These are phyloP conservation scores for Apiospora phragmitis DNA, from an alignment of 2,329 filamentous ascomycete species.

Conservation along the genomic window DNA sequence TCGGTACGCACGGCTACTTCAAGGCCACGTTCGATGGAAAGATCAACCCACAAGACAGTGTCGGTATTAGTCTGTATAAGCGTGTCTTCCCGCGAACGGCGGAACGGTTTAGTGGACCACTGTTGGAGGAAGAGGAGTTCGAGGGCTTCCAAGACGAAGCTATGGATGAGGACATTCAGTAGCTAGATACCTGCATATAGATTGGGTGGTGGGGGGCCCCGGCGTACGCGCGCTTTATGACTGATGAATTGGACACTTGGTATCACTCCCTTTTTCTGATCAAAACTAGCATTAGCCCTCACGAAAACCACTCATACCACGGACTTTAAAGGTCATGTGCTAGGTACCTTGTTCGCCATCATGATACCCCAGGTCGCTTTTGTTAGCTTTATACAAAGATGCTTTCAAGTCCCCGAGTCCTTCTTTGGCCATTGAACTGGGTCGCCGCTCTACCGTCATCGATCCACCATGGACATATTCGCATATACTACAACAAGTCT, in stretches of 20 bases:
- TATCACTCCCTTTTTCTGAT: not conserved
- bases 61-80: constrained; percentile 89
- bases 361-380: not conserved
- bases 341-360: not conserved
- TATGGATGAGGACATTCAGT: constrained; percentile 42
- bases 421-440: not conserved
- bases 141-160: constrained; percentile 27
- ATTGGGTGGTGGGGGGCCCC: not conserved
- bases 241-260: not conserved
- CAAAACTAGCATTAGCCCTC: not conserved
- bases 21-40: constrained; percentile 97
- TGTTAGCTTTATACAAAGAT: not conserved
- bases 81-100: constrained; percentile 78
- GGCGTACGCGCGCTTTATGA: constrained; percentile 1
- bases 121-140: constrained; percentile 38
- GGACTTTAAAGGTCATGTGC: not conserved
- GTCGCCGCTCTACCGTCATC: not conserved
- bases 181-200: constrained; percentile 12
- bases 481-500: not conserved
- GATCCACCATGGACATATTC: not conserved
- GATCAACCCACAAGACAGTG: constrained; percentile 92
- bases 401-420: not conserved
- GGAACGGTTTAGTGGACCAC: constrained; percentile 41
- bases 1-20: constrained; percentile 99
- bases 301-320: not conserved